These are phyloP conservation scores for Pachysandra terminalis DNA, from an alignment of 164 flowering plant genomes.

Conservation along the genomic window DNA sequence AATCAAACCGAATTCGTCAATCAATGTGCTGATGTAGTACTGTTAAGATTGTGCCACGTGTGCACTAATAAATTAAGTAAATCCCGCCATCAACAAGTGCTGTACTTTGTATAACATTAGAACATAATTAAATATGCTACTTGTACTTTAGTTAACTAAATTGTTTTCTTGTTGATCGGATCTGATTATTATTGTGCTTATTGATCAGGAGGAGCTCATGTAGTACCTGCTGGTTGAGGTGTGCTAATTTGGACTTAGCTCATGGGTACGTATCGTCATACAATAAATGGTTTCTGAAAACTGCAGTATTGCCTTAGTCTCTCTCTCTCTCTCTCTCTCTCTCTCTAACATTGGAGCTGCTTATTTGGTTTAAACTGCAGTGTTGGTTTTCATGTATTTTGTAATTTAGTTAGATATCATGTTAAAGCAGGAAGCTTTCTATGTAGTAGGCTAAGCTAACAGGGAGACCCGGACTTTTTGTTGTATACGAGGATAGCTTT, in stretches of 20 bases:
- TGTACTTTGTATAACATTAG: no score
- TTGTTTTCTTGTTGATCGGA: background rate
- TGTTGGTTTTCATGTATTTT: background rate
- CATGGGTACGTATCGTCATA: constrained; percentile 16
- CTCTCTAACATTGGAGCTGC: constrained; percentile 5
- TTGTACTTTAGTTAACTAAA: background rate
- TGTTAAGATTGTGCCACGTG: no score
- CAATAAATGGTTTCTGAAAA: constrained; percentile 20
- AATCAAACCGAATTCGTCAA: no score
- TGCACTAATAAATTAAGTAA: no score
- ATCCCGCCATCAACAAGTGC: no score
- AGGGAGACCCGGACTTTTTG: background rate
- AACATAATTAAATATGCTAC: no score
- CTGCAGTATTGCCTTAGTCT: constrained; percentile 18
- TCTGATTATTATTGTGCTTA: constrained; percentile 7
- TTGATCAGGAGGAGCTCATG: constrained; percentile 30
- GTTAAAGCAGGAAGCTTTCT: background rate
- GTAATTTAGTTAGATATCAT: background rate
- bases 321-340: background rate
- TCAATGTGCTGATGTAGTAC: no score
- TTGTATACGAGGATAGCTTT: background rate
- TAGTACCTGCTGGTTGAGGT: constrained; percentile 33
- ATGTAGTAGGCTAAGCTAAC: background rate
- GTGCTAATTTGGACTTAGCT: constrained; percentile 6
- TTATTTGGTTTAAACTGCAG: background rate